Evolutionary conservation across 805 yeast species (phyloP).

Genomic region (Danielia reshetovae): DNA sequence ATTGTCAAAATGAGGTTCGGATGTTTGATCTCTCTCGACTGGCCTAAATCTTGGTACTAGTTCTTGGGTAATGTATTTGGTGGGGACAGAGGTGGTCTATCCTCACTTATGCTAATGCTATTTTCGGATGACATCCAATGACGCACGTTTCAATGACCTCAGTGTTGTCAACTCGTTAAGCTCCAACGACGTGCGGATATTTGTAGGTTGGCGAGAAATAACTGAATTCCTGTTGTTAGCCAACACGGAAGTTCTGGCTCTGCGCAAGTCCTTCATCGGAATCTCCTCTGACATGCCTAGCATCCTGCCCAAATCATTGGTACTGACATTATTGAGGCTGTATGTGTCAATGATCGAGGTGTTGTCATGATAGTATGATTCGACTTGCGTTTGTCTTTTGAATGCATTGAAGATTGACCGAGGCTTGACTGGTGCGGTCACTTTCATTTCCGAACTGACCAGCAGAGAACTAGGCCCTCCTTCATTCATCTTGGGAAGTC

Average conservation of each 20-base stretch:
- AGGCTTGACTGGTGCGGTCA: conserved; percentile 1
- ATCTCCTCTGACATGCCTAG: conserved; percentile 44
- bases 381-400: conserved; percentile 25
- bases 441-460: conserved; percentile 6
- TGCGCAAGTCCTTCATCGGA: conserved; percentile 37
- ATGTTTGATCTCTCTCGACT: too few relatives aligned
- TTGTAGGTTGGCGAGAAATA: conserved; percentile 15
- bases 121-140: too few relatives aligned
- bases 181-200: conserved; percentile 35
- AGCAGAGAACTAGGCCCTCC: conserved; percentile 4
- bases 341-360: conserved; percentile 31
- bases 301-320: neutral
- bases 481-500: neutral
- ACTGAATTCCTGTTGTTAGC: conserved; percentile 12
- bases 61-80: too few relatives aligned
- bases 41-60: too few relatives aligned
- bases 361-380: conserved; percentile 29
- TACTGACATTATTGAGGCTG: conserved; percentile 7
- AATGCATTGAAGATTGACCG: conserved; percentile 1
- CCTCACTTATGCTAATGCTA: too few relatives aligned
- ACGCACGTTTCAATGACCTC: conserved; percentile 18
- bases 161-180: conserved; percentile 34
- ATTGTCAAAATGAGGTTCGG: too few relatives aligned
- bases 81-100: too few relatives aligned
- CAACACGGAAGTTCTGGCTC: too few relatives aligned